Evolutionary conservation across 176 grass and related monocot genomes (phyloP).

Genomic region (Microstegium vimineum): DNA sequence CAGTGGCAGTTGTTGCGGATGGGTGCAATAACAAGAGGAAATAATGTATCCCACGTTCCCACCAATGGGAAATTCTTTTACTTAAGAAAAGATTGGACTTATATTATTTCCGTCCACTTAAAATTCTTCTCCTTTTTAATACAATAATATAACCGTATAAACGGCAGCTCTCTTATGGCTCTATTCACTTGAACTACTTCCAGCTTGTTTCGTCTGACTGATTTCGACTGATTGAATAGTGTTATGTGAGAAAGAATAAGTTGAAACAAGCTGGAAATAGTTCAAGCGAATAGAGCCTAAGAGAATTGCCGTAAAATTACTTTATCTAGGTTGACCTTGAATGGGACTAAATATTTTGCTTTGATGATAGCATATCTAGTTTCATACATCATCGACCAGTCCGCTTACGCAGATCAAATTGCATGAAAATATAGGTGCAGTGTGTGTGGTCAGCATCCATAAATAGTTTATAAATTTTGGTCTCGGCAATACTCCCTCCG

Average conservation of each 20-base stretch:
- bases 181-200: too few relatives aligned
- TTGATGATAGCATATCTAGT: neutral
- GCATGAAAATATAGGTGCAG: neutral
- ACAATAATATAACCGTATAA: neutral
- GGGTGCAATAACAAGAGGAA: neutral
- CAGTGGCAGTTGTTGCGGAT: slow-evolving; percentile 10
- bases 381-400: neutral
- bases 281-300: too few relatives aligned
- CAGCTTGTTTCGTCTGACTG: too few relatives aligned
- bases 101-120: neutral
- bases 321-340: neutral
- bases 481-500: too few relatives aligned
- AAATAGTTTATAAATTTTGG: too few relatives aligned
- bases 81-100: neutral
- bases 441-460: neutral
- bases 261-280: too few relatives aligned
- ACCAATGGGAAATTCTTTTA: neutral
- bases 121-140: neutral
- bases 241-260: too few relatives aligned
- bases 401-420: neutral
- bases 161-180: too few relatives aligned
- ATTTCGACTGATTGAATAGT: too few relatives aligned
- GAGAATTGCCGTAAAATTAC: too few relatives aligned
- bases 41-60: neutral
- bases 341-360: neutral